These are phyloP conservation scores for Paspalum vaginatum DNA, from an alignment of 176 grass and related monocot genomes.

Conservation along the genomic window DNA sequence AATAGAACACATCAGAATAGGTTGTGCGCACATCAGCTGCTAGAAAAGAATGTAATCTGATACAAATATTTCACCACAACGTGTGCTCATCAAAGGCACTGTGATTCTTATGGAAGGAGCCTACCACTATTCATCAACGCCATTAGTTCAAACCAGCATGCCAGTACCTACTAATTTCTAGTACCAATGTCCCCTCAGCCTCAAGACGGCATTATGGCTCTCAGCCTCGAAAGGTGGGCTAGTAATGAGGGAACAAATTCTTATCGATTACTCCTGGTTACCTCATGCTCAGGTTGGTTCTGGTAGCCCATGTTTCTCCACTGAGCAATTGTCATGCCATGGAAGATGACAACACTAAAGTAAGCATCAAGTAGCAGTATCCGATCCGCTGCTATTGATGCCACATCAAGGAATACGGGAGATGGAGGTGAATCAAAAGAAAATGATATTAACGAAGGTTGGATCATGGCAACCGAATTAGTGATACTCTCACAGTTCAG, in stretches of 20 bases:
- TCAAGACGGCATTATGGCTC: not conserved
- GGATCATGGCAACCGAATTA: conserved; percentile 97
- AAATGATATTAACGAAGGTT: conserved; percentile 86
- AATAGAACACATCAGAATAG: conserved; percentile 29
- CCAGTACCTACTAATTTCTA: not conserved
- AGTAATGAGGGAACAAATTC: not conserved
- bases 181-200: not conserved
- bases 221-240: not conserved
- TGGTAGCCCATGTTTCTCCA: conserved; percentile 99
- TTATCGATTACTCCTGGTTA: conserved; percentile 20
- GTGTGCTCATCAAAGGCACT: not conserved
- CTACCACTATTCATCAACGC: not conserved
- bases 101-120: not conserved
- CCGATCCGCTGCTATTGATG: conserved; percentile 82
- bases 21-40: not conserved
- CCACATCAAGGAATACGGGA: conserved; percentile 90
- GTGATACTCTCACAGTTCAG: conserved; percentile 90
- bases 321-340: conserved; percentile 95
- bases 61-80: not conserved
- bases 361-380: conserved; percentile 97
- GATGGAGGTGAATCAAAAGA: conserved; percentile 86
- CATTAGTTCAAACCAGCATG: not conserved
- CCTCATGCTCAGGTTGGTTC: conserved; percentile 97
- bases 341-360: conserved; percentile 98
- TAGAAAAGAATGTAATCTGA: not conserved